phyloP scores from a whole-genome alignment of 805 yeast species.

The Pichia nanzhaoensis region DNA sequence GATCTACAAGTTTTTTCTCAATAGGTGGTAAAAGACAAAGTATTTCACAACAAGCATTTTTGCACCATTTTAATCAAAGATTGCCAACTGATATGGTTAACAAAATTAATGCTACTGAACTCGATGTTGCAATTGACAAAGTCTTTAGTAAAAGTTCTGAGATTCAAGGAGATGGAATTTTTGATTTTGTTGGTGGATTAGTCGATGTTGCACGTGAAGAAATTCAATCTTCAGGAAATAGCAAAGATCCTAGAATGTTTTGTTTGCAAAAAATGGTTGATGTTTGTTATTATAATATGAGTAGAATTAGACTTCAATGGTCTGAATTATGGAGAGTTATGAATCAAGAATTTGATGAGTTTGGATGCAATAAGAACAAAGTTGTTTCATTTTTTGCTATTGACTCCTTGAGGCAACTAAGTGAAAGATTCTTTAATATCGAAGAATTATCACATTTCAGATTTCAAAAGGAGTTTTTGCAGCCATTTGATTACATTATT shows the following conservation, averaged over 20 bases:
- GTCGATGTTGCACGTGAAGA: slow-evolving; percentile 86
- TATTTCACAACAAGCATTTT: slow-evolving; percentile 61
- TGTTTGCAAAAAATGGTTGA: slow-evolving; percentile 94
- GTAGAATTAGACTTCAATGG: slow-evolving; percentile 94
- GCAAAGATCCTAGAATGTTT: slow-evolving; percentile 81
- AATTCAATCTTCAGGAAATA: slow-evolving; percentile 78
- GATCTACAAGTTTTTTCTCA: slow-evolving; percentile 39
- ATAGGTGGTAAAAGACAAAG: slow-evolving; percentile 38
- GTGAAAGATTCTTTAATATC: slow-evolving; percentile 85
- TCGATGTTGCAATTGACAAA: slow-evolving; percentile 77
- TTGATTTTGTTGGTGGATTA: slow-evolving; percentile 79
- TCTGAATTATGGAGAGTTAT: slow-evolving; percentile 89
- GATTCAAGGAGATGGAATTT: slow-evolving; percentile 76
- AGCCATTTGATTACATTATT: slow-evolving; percentile 81
- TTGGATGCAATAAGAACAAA: slow-evolving; percentile 72
- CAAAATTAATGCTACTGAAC: slow-evolving; percentile 54
- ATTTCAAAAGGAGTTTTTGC: slow-evolving; percentile 88
- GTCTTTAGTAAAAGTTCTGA: slow-evolving; percentile 78
- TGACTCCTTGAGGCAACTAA: slow-evolving; percentile 87
- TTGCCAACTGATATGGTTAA: slow-evolving; percentile 52
- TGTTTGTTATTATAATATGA: slow-evolving; percentile 96
- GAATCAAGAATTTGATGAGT: slow-evolving; percentile 81
- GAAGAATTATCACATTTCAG: slow-evolving; percentile 94
- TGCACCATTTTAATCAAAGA: slow-evolving; percentile 65
- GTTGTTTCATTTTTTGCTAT: slow-evolving; percentile 84